phyloP scores from a whole-genome alignment of 2,329 filamentous ascomycete species.

The Hymenoscyphus scutula region DNA sequence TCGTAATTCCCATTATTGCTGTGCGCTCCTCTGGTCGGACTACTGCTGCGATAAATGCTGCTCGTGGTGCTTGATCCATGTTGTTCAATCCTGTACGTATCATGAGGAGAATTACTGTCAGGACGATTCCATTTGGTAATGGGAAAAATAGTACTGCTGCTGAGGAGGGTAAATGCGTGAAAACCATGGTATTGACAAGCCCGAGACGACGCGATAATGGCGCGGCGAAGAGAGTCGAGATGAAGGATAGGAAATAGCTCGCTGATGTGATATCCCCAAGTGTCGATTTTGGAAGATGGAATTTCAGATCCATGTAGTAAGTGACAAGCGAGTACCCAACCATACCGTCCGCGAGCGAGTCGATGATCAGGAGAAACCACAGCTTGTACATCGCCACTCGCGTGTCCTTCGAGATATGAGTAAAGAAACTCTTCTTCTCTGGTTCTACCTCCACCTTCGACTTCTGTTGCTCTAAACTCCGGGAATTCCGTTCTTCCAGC shows the following conservation, averaged over 20 bases:
- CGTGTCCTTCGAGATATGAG: constrained; percentile 57
- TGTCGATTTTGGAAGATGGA: constrained; percentile 52
- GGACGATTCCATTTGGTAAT: constrained; percentile 49
- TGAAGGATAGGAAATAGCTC: constrained; percentile 54
- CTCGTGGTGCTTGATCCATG: constrained; percentile 69
- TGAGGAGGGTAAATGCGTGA: constrained; percentile 65
- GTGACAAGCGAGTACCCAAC: constrained; percentile 55
- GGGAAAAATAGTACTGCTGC: constrained; percentile 53
- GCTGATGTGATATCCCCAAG: constrained; percentile 58
- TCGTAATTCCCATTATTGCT: constrained; percentile 67
- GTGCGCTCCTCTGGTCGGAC: constrained; percentile 65
- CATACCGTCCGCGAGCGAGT: constrained; percentile 66
- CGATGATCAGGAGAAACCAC: constrained; percentile 63
- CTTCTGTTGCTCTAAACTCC: not conserved
- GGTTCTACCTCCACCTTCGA: not conserved
- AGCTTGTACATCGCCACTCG: constrained; percentile 60
- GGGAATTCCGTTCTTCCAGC: constrained; percentile 11
- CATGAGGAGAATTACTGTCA: constrained; percentile 58
- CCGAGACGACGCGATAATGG: constrained; percentile 50
- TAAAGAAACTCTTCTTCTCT: constrained; percentile 39
- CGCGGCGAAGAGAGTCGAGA: constrained; percentile 49
- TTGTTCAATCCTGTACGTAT: constrained; percentile 59
- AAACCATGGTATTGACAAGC: constrained; percentile 70
- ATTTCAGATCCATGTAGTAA: constrained; percentile 58
- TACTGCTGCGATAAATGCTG: constrained; percentile 65